These are phyloP conservation scores for Ophidiomyces ophidiicola DNA, from an alignment of 2,329 filamentous ascomycete species.

Conservation along the genomic window DNA sequence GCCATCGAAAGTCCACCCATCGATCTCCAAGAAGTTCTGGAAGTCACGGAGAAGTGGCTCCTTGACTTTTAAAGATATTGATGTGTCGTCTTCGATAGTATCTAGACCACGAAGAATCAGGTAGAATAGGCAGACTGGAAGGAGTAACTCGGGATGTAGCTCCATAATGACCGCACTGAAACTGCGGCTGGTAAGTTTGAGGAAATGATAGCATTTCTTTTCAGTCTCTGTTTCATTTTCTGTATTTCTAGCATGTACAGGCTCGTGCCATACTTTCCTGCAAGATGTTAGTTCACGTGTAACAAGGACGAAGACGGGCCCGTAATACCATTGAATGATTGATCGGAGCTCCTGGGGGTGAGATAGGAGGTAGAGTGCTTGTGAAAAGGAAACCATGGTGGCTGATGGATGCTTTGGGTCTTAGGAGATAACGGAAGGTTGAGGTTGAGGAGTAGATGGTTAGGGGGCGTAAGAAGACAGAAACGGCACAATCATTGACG, in stretches of 20 bases:
- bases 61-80: constrained; percentile 67
- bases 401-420: constrained; percentile 2
- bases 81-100: constrained; percentile 99
- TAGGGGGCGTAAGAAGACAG: neutral
- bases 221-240: constrained; percentile 62
- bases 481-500: no score
- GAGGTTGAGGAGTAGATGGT: neutral
- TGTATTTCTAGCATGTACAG: constrained; percentile 71
- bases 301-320: neutral
- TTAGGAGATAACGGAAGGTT: neutral
- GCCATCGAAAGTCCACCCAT: constrained; percentile 81
- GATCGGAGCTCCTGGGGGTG: constrained; percentile 68
- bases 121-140: constrained; percentile 87
- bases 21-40: constrained; percentile 60
- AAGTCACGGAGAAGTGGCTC: constrained; percentile 77
- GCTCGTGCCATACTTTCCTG: constrained; percentile 95
- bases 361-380: constrained; percentile 57
- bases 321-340: constrained; percentile 73
- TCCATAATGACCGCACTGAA: constrained; percentile 91
- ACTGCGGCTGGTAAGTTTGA: constrained; percentile 81
- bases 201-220: constrained; percentile 71
- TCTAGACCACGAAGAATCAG: constrained; percentile 82
- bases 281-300: neutral
- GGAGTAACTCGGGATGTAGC: constrained; percentile 81
- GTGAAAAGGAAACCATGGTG: constrained; percentile 34